Evolutionary conservation across 164 flowering plant genomes (phyloP).

Genomic region (grape (Vitis vinifera)): ASM3070453v1 NC_081812.1:3880001-3880500

Average conservation of each 20-base stretch:
- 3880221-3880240: constrained; percentile 34
- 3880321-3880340: background rate
- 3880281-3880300: constrained; percentile 46
- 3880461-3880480: no score
- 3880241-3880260: constrained; percentile 22
- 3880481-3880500: background rate
- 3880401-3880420: background rate
- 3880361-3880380: no score
- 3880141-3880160: constrained; percentile 75
- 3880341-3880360: no score
- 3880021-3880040: background rate
- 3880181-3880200: constrained; percentile 59
- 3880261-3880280: constrained; percentile 35
- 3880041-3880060: background rate
- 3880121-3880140: constrained; percentile 75
- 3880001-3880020: background rate
- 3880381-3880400: background rate
- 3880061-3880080: background rate
- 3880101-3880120: constrained; percentile 47
- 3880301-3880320: background rate
- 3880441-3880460: background rate
- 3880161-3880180: constrained; percentile 37
- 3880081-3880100: background rate
- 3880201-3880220: constrained; percentile 72
- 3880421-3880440: background rate